Evolutionary conservation across 2,329 filamentous ascomycete species (phyloP), one percentile per base, ranked within the genome.

Genomic region (Beauveria sp.): DNA sequence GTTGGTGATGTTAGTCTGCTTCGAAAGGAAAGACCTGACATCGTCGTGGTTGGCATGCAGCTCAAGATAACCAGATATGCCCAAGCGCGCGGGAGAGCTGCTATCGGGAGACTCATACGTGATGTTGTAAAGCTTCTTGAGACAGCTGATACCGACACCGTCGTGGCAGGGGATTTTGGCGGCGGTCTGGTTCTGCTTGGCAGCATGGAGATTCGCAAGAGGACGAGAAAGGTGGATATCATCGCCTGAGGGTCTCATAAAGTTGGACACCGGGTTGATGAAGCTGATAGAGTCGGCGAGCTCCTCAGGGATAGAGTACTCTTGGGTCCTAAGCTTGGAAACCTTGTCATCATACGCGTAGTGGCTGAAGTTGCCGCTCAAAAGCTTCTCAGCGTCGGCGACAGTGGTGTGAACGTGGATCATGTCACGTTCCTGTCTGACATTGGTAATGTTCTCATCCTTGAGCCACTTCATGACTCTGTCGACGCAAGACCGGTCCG

Each of bases 1-100:
- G 50, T 43, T 24, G 30, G n/a, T 34, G 14, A 62, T 51, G 41
- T 52, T 54, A 3, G 66, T 64, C 56, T 72, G 70, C 7, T 65
- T 66, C 30, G 64, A 63, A 14, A 72, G 66, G 64, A 77, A 78
- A 8, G 61, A 56, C 26, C 62, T 50, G 5, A 75, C 70, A 63
- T 78, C 76, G 1, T 67, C 59, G 55, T 75, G 67, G 61, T 71
- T 72, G 56, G 72, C 68, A 64, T 70, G 73, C 64, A 77, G 70
- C 37, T 77, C 73, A 1, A 77, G 70, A 62, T 77, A 77, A 16
- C 76, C 75, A 14, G 72, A 74, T 22, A 77, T 67, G 48, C 70
- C 75, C 52, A 76, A 68, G 0, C 73, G 69, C 1, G 68, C 68
- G 1, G 67, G 67, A 3, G 71, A 70, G 12, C 26, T 63, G 24